Evolutionary conservation across 345 rosid species (phyloP), one percentile per base, ranked within the genome.

Genomic region (Hibiscus syriacus): DNA sequence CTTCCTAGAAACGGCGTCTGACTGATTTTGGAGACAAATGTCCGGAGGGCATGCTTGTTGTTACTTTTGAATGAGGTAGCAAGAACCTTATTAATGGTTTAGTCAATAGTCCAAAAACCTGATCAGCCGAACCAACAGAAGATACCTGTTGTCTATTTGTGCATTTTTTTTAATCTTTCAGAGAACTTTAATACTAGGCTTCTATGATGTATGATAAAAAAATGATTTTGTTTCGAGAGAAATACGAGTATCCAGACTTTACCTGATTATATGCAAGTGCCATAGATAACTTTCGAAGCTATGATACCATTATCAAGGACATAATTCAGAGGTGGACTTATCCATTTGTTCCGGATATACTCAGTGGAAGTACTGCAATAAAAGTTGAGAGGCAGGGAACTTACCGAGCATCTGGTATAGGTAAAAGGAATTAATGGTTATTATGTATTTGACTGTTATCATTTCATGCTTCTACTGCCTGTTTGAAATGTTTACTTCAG

Each of bases 261-360:
- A 90, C 99, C 99, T 90, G 84, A 74, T 92, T 95, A 76, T 94
- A 94, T 77, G 99, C 98, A 62, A 95, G 93, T 70, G 83, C 93
- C 75, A 81, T 94, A 34, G 96, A 87, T 71, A 94, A 91, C 79
- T 94, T 85, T 55, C 75, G 96, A 16, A 85, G 96, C 84, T 94
- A 91, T 82, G 97, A 89, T 65, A 80, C 89, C 4, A 70, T 94
- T 68, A 90, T 96, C 58, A 93, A 94, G 72, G 99, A 94, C 80
- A 86, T 94, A 70, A 91, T 91, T 77, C 97, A 94, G 77, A 89
- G 99, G 85, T 94, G 99, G 99, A 91, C 96, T n/a, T 94, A 78
- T 52, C 99, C 99, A 29, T 87, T 81, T 80, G 96, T 94, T 49
- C 96, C 99, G 8, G 97, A 94, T 63, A 78, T 90, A 29, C 89